A percentile compares a stretch with the other conserved stretches of the same genome.
Evolutionary conservation across 306 rosid species (phyloP).

Genomic region (Pyrus betulifolia): DNA sequence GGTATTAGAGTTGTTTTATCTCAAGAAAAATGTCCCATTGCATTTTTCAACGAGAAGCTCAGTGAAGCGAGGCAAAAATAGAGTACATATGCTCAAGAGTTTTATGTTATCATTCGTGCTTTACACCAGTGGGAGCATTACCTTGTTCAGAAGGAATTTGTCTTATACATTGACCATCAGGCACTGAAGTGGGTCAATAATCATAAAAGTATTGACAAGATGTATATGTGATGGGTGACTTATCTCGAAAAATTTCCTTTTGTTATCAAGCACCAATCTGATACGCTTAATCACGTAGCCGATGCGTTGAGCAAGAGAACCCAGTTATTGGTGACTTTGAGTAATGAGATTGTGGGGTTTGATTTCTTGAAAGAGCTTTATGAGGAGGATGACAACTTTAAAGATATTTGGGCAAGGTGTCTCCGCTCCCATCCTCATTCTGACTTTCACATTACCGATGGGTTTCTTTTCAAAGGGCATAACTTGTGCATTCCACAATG

Average conservation of each 20-base stretch:
- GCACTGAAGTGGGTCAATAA: background rate
- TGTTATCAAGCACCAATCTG: background rate
- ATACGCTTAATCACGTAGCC: background rate
- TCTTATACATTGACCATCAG: background rate
- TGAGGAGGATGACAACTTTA: background rate
- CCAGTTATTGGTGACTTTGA: background rate
- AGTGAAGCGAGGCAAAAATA: no score
- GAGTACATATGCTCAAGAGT: background rate
- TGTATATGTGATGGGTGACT: background rate
- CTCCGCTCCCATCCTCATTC: no score
- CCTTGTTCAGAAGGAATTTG: background rate
- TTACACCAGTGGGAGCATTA: background rate
- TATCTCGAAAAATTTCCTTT: background rate
- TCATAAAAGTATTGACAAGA: background rate
- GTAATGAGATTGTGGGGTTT: background rate
- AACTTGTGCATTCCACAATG: no score
- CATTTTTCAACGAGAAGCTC: background rate
- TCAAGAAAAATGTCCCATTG: background rate
- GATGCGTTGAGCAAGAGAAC: background rate
- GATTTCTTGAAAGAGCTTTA: background rate
- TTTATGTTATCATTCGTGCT: background rate
- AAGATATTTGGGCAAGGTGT: no score
- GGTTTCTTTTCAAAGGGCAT: no score
- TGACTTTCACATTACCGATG: no score
- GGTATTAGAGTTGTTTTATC: background rate